Percentiles rank a stretch among this genome's conserved stretches.
Conservation (phyloP, 306 rosid genomes). For the Psophocarpus tetragonolobus region DNA sequence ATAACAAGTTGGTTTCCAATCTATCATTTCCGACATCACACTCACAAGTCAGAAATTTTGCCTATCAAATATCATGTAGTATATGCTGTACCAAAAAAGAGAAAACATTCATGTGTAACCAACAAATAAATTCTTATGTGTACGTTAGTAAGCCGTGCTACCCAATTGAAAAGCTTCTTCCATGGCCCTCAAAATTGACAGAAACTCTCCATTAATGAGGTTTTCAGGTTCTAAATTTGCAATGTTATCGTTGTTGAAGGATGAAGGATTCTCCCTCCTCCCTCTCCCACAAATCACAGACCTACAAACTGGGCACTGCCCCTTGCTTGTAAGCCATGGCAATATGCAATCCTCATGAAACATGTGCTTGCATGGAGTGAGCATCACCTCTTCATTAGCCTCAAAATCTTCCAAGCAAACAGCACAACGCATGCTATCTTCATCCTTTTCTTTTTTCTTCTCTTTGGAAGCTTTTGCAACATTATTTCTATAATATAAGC, state of each 20-base stretch:
- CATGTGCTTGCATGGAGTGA: constrained; percentile 85
- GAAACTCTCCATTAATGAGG: constrained; percentile 37
- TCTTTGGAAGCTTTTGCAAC: constrained; percentile 16
- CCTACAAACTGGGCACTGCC: constrained; percentile 83
- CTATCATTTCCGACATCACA: background rate
- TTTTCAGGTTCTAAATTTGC: constrained; percentile 17
- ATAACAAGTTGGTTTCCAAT: background rate
- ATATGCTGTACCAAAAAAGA: background rate
- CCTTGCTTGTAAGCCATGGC: constrained; percentile 70
- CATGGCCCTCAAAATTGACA: constrained; percentile 57
- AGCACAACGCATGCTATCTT: constrained; percentile 61
- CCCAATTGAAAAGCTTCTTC: constrained; percentile 46
- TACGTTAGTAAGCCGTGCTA: background rate
- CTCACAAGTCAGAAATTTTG: background rate
- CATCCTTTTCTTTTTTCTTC: constrained; percentile 35
- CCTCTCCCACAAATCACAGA: constrained; percentile 42
- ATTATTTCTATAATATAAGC: constrained; percentile 56
- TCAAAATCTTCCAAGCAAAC: constrained; percentile 85
- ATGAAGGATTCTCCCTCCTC: constrained; percentile 26
- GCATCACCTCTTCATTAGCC: constrained; percentile 59
- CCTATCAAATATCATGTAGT: background rate
- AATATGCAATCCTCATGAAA: constrained; percentile 86
- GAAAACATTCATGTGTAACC: background rate
- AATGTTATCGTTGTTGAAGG: constrained; percentile 15
- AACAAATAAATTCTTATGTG: background rate